Percentiles rank a stretch among this genome's conserved stretches.
Conservation (phyloP, 1,284 basidiomycete species). For the Ustilago sp. region DNA sequence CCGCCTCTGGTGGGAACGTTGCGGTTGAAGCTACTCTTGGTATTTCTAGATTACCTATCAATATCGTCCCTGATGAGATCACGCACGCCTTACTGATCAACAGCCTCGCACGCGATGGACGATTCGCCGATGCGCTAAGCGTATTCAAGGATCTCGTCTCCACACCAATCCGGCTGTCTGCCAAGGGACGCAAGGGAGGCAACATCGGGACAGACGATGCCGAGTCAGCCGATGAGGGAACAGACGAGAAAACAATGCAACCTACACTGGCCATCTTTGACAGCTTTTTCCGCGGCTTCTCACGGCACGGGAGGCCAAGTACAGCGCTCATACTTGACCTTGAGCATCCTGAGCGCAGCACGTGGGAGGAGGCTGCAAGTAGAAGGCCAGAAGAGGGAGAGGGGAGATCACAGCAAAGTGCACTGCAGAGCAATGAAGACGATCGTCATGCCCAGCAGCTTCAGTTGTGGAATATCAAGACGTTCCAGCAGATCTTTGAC, state of each 20-base stretch:
- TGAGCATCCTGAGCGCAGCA: constrained; percentile 16
- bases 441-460: constrained; percentile 13
- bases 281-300: constrained; percentile 46
- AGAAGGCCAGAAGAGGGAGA: background rate
- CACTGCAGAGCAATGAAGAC: background rate
- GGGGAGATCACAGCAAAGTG: background rate
- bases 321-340: constrained; percentile 9
- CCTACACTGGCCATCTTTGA: constrained; percentile 35
- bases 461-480: constrained; percentile 35
- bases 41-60: constrained; percentile 10
- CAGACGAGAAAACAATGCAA: constrained; percentile 23
- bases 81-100: constrained; percentile 43
- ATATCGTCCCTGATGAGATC: constrained; percentile 31
- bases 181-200: background rate
- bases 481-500: constrained; percentile 44
- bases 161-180: constrained; percentile 14
- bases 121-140: constrained; percentile 38
- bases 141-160: constrained; percentile 46
- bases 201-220: background rate
- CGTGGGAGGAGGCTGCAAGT: constrained; percentile 20
- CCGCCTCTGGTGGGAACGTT: background rate
- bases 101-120: constrained; percentile 29
- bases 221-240: background rate
- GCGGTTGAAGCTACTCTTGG: constrained; percentile 18
- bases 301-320: constrained; percentile 26